Conservation (phyloP, 371 early-diverging fungal genomes). For the Mortierella sp. region DNA sequence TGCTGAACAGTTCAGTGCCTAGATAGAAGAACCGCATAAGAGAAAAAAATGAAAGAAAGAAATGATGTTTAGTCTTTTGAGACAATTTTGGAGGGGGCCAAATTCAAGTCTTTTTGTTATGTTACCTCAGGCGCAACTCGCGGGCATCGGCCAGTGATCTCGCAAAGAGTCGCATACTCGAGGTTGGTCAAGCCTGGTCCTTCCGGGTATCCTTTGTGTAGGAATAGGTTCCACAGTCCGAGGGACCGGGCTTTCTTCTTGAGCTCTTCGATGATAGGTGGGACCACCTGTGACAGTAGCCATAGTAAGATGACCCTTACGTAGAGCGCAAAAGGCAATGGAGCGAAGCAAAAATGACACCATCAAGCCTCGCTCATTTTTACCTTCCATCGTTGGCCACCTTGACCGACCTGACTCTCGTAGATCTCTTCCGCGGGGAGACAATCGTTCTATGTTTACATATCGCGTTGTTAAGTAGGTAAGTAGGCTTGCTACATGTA, state of each 20-base stretch:
- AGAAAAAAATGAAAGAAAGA: no score
- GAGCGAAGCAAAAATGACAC: neutral
- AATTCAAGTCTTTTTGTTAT: no score
- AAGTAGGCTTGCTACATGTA: no score
- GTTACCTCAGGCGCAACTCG: slow-evolving; percentile 85
- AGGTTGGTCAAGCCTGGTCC: slow-evolving; percentile 93
- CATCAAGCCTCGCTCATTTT: neutral
- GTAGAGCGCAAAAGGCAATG: neutral
- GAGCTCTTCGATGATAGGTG: slow-evolving; percentile 88
- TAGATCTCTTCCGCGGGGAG: slow-evolving; percentile 91
- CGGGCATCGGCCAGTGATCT: slow-evolving; percentile 85
- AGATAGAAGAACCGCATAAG: no score
- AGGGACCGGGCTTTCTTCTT: slow-evolving; percentile 87
- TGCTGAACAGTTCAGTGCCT: slow-evolving; percentile 91
- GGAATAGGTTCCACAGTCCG: slow-evolving; percentile 97
- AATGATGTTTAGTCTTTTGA: no score
- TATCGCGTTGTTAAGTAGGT: no score
- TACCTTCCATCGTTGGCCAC: slow-evolving; percentile 86
- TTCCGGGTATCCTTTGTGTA: slow-evolving; percentile 78
- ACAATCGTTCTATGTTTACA: slow-evolving; percentile 95
- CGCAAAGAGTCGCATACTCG: slow-evolving; percentile 93
- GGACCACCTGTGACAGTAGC: slow-evolving; percentile 63
- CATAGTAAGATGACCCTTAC: neutral
- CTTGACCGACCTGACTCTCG: slow-evolving; percentile 77
- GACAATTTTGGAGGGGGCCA: no score